phyloP scores from a whole-genome alignment of 495 filamentous ascomycete species.

The Parathielavia appendiculata region DNA sequence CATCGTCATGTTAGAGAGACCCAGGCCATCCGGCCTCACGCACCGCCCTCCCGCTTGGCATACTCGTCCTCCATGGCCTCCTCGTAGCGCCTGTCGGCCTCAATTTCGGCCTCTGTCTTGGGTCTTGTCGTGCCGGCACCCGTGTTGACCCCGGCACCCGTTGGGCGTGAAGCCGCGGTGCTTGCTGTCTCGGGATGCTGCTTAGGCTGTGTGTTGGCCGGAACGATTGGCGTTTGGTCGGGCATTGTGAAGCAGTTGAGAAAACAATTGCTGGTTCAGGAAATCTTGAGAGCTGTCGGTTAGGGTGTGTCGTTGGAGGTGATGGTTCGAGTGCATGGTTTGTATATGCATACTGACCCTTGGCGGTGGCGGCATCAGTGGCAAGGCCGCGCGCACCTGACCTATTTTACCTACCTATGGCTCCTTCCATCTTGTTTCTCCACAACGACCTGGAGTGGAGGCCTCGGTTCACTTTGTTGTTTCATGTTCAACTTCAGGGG shows the following conservation, averaged over 20 bases:
- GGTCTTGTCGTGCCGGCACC: slow-evolving; percentile 36
- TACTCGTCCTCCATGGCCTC: slow-evolving; percentile 75
- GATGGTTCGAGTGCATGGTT: neutral
- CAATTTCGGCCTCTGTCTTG: slow-evolving; percentile 41
- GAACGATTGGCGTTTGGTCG: neutral
- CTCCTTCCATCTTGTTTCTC: neutral
- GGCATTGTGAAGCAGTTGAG: neutral
- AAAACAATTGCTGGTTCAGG: neutral
- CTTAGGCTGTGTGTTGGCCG: neutral
- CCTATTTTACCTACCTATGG: no score
- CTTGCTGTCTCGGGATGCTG: neutral
- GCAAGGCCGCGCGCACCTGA: neutral
- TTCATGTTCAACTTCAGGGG: no score
- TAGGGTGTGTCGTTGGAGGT: neutral
- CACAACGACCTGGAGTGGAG: no score
- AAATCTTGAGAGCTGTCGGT: neutral
- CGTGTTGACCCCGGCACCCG: slow-evolving; percentile 38
- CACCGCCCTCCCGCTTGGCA: slow-evolving; percentile 69
- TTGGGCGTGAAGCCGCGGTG: slow-evolving; percentile 5
- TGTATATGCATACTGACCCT: neutral
- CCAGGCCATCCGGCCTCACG: slow-evolving; percentile 33
- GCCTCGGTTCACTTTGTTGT: no score
- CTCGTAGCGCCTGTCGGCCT: slow-evolving; percentile 59
- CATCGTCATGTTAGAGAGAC: no score
- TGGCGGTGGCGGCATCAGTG: slow-evolving; percentile 3